These are phyloP conservation scores for Huntiella omanensis DNA, from an alignment of 2,329 filamentous ascomycete genomes.

Conservation along the genomic window DNA sequence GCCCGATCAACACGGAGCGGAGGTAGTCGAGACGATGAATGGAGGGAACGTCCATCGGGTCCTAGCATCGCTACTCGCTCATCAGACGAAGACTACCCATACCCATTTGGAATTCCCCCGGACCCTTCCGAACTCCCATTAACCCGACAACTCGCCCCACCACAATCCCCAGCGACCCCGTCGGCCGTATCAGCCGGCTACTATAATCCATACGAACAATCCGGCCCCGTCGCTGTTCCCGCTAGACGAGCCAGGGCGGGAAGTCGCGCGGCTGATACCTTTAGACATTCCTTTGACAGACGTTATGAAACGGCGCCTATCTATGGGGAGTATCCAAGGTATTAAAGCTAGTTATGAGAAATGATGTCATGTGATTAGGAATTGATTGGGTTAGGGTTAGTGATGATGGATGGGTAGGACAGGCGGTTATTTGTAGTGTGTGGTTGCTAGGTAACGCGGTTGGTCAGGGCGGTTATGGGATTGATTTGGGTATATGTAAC, in stretches of 20 bases:
- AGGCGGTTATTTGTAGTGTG: not conserved
- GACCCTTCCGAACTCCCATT: too few species aligned
- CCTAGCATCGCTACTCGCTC: slow-evolving; percentile 42
- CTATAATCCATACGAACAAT: slow-evolving; percentile 27
- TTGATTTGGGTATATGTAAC: not conserved
- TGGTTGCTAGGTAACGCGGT: not conserved
- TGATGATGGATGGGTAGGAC: too few species aligned
- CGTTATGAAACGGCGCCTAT: slow-evolving; percentile 8
- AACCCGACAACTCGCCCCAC: too few species aligned
- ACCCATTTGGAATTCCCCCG: too few species aligned
- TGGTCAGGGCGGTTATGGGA: not conserved
- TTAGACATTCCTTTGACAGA: slow-evolving; percentile 15
- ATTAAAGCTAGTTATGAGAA: not conserved
- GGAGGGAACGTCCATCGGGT: slow-evolving; percentile 36
- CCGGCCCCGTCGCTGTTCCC: too few species aligned
- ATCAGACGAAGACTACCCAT: slow-evolving; percentile 29
- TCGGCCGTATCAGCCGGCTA: slow-evolving; percentile 24
- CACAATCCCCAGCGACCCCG: too few species aligned
- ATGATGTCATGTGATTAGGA: not conserved
- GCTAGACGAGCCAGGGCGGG: slow-evolving; percentile 20
- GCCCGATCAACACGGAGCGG: slow-evolving; percentile 38
- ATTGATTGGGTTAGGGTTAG: too few species aligned
- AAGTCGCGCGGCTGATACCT: slow-evolving; percentile 30
- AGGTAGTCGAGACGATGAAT: slow-evolving; percentile 38
- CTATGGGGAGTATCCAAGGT: not conserved